Conservation (phyloP, 441 rosid genomes). For the Manihot esculenta region DNA sequence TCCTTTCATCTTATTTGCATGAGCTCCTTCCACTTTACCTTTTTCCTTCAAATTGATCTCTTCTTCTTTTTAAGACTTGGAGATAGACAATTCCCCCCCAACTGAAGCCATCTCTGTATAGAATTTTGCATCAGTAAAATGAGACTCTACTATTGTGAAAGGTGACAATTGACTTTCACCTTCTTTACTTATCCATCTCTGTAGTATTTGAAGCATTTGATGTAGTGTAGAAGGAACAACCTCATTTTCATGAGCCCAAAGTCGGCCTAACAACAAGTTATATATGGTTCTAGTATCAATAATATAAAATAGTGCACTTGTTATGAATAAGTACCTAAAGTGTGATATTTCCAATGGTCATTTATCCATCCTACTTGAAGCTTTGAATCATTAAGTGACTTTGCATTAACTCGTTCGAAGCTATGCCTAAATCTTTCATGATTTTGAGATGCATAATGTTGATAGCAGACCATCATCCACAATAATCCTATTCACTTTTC, state of each 20-base stretch:
- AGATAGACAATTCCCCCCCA: too few relatives aligned
- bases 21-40: too few relatives aligned
- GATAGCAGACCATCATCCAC: background rate
- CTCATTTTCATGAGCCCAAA: background rate
- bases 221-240: background rate
- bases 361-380: background rate
- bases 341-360: background rate
- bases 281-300: background rate
- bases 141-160: background rate
- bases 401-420: background rate
- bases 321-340: background rate
- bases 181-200: background rate
- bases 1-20: too few relatives aligned
- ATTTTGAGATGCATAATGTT: background rate
- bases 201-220: background rate
- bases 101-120: too few relatives aligned
- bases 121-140: background rate
- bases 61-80: too few relatives aligned
- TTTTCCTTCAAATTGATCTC: too few relatives aligned
- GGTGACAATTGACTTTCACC: too few relatives aligned
- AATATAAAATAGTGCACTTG: background rate
- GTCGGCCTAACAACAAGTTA: background rate
- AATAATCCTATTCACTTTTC: background rate
- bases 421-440: background rate
- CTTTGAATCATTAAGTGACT: background rate